Percentiles rank a stretch among this genome's conserved stretches.
Conservation (phyloP, 352 stramenopile genomes). For the Pythium monospermum region DNA sequence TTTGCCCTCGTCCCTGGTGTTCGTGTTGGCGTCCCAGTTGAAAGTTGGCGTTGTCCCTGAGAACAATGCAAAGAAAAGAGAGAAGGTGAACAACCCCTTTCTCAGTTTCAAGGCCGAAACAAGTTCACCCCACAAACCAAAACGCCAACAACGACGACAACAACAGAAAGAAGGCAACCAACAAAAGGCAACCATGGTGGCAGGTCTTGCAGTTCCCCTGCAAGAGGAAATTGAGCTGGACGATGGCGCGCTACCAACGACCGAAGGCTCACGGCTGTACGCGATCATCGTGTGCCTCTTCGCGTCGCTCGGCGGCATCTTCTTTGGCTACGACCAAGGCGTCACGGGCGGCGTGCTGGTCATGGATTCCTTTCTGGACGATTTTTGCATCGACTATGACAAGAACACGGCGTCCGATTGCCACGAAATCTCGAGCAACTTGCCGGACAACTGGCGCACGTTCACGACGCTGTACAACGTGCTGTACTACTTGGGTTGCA, state of each 20-base stretch:
- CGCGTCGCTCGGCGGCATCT: slow-evolving; percentile 37
- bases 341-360: slow-evolving; percentile 37
- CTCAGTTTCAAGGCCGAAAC: too few relatives aligned
- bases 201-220: too few relatives aligned
- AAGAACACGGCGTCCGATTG: slow-evolving; percentile 32
- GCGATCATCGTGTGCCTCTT: slow-evolving; percentile 34
- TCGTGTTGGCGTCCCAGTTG: too few relatives aligned
- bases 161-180: too few relatives aligned
- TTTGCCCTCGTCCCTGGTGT: too few relatives aligned
- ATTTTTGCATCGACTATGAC: slow-evolving; percentile 37
- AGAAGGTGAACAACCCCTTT: too few relatives aligned
- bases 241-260: background rate
- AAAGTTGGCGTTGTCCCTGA: too few relatives aligned
- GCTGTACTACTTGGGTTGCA: slow-evolving; percentile 38
- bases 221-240: too few relatives aligned
- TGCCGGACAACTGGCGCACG: slow-evolving; percentile 34
- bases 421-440: slow-evolving; percentile 1
- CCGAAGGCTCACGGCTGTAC: slow-evolving; percentile 22
- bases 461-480: slow-evolving; percentile 45
- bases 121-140: too few relatives aligned
- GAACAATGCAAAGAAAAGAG: too few relatives aligned
- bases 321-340: slow-evolving; percentile 46
- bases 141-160: too few relatives aligned
- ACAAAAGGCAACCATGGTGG: too few relatives aligned
- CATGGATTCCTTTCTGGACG: slow-evolving; percentile 38